These are phyloP conservation scores for Leptographium radiaticola DNA, from an alignment of 2,329 filamentous ascomycete genomes.

Conservation along the genomic window DNA sequence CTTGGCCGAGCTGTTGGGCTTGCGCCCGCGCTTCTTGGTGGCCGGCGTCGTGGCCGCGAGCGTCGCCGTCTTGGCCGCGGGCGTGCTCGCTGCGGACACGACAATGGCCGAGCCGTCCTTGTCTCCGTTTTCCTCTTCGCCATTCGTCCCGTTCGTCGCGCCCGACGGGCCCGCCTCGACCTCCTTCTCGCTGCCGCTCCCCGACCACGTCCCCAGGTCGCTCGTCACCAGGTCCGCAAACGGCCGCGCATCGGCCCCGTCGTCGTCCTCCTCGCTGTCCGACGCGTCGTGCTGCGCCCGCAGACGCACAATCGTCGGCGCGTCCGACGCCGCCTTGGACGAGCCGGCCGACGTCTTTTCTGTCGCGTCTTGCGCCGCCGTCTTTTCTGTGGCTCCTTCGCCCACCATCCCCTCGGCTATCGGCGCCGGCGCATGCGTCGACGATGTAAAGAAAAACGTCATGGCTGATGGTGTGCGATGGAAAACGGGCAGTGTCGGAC, in stretches of 20 bases:
- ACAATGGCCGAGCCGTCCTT: not conserved
- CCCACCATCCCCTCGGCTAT: no score
- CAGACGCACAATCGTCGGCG: no score
- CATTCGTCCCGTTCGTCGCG: not conserved
- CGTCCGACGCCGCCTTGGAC: no score
- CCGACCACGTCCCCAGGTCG: not conserved
- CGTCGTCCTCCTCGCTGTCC: not conserved
- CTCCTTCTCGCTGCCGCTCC: no score
- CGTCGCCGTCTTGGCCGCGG: not conserved
- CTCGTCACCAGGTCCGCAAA: not conserved
- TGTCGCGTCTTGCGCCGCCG: no score
- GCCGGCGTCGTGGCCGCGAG: not conserved
- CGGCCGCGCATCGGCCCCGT: not conserved
- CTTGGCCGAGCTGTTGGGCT: not conserved
- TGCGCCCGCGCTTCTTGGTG: not conserved
- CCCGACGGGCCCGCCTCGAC: not conserved
- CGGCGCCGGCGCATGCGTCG: no score
- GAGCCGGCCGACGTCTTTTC: no score
- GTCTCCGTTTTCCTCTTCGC: no score
- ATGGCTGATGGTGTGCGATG: no score
- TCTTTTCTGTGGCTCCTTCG: no score
- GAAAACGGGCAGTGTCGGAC: no score
- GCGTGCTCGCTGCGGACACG: not conserved
- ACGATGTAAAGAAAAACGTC: no score
- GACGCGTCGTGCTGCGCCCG: not conserved